A percentile compares a stretch with the other conserved stretches of the same genome.
phyloP scores from a whole-genome alignment of 805 yeast genomes.

The Pichia deserticola region DNA sequence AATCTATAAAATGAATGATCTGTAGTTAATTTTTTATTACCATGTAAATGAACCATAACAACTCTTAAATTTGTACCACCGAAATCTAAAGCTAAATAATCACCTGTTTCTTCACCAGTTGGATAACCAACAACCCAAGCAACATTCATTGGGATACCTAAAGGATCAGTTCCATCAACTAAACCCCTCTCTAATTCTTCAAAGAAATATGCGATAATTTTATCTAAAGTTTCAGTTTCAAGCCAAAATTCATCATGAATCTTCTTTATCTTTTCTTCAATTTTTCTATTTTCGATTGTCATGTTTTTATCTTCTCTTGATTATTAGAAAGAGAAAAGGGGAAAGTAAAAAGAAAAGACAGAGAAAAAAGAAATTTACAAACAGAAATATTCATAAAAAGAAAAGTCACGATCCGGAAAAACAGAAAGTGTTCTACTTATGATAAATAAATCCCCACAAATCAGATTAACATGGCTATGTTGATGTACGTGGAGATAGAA shows the following conservation, averaged over 20 bases:
- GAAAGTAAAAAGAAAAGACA: background rate
- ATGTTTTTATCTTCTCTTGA: background rate
- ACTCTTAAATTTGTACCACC: slow-evolving; percentile 60
- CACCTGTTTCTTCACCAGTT: slow-evolving; percentile 51
- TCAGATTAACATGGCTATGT: too few relatives aligned
- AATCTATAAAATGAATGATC: slow-evolving; percentile 82
- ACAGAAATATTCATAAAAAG: too few relatives aligned
- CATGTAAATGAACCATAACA: slow-evolving; percentile 47
- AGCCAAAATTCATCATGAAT: slow-evolving; percentile 37
- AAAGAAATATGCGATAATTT: slow-evolving; percentile 43
- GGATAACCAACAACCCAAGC: slow-evolving; percentile 57
- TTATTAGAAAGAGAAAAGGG: background rate
- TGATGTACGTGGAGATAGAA: too few relatives aligned
- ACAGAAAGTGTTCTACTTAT: too few relatives aligned
- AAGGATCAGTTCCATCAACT: slow-evolving; percentile 37
- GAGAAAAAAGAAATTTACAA: background rate
- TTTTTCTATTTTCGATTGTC: slow-evolving; percentile 2
- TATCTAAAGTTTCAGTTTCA: slow-evolving; percentile 33
- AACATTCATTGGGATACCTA: slow-evolving; percentile 54
- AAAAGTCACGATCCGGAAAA: too few relatives aligned
- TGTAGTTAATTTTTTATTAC: slow-evolving; percentile 78
- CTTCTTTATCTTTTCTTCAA: slow-evolving; percentile 26
- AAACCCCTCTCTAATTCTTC: slow-evolving; percentile 47
- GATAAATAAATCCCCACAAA: too few relatives aligned
- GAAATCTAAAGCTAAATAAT: slow-evolving; percentile 51